Evolutionary conservation across 1,139 yeast species (phyloP).

Genomic region (Debaryomyces sp.): DNA sequence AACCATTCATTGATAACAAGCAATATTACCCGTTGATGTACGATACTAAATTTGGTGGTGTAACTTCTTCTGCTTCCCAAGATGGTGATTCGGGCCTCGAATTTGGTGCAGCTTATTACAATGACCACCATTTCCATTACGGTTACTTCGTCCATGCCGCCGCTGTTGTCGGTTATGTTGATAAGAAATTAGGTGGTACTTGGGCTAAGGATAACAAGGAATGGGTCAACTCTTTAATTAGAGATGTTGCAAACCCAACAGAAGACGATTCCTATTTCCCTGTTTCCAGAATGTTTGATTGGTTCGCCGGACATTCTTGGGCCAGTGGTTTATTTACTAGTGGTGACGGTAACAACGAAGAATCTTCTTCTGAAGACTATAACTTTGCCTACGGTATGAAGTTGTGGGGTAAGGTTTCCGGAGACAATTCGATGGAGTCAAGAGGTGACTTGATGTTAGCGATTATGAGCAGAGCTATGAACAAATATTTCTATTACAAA

Average conservation of each 20-base stretch:
- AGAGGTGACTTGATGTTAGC: conserved; percentile 78
- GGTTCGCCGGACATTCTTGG: conserved; percentile 86
- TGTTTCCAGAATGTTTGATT: conserved; percentile 74
- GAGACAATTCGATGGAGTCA: conserved; percentile 74
- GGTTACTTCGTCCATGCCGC: conserved; percentile 81
- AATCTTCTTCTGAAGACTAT: conserved; percentile 79
- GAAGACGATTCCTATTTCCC: conserved; percentile 67
- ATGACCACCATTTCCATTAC: conserved; percentile 83
- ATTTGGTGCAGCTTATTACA: conserved; percentile 70
- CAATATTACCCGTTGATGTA: conserved; percentile 66
- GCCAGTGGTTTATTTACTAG: conserved; percentile 72
- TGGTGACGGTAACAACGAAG: conserved; percentile 81
- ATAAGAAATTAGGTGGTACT: conserved; percentile 57
- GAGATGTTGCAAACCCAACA: conserved; percentile 81
- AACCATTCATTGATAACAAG: conserved; percentile 48
- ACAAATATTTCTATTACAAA: conserved; percentile 59
- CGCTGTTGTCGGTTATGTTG: conserved; percentile 71
- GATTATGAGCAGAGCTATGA: conserved; percentile 62
- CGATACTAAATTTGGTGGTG: conserved; percentile 68
- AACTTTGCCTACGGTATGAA: conserved; percentile 83
- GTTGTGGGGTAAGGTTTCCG: conserved; percentile 74
- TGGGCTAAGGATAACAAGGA: conserved; percentile 68
- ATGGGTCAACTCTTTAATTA: conserved; percentile 65
- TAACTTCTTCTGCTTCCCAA: conserved; percentile 64
- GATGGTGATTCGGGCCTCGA: conserved; percentile 45